These are phyloP conservation scores for Cercospora beticola DNA, from an alignment of 2,329 filamentous ascomycete species.

Conservation along the genomic window DNA sequence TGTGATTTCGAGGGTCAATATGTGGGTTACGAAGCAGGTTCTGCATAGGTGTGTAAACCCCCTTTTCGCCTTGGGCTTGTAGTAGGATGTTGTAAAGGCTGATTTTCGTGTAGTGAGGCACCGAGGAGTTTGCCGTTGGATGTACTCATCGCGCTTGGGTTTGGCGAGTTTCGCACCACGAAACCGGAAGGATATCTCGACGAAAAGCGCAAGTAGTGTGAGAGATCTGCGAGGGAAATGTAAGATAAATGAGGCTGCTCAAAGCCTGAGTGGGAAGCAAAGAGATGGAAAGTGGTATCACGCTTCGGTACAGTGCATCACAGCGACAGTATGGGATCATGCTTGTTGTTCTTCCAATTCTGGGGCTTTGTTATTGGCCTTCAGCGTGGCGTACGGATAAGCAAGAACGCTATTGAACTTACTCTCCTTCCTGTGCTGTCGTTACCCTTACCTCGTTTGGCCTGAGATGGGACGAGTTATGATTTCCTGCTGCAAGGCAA, in stretches of 20 bases:
- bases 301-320: too few relatives aligned
- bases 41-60: not conserved
- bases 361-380: too few relatives aligned
- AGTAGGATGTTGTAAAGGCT: not conserved
- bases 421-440: too few relatives aligned
- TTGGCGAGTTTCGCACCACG: not conserved
- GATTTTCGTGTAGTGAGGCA: not conserved
- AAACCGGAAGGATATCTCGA: not conserved
- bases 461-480: too few relatives aligned
- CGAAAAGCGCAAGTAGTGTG: not conserved
- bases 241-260: not conserved
- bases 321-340: too few relatives aligned
- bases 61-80: too few relatives aligned
- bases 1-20: not conserved
- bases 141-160: not conserved
- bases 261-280: not conserved
- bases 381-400: too few relatives aligned
- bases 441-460: too few relatives aligned
- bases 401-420: too few relatives aligned
- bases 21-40: not conserved
- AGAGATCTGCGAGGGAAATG: not conserved
- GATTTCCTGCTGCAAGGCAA: too few relatives aligned
- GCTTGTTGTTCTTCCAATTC: too few relatives aligned
- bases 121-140: not conserved
- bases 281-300: too few relatives aligned